Evolutionary conservation across 495 filamentous ascomycete species (phyloP), one percentile per base, ranked within the genome.

Genomic region (Xylaria castorea): DNA sequence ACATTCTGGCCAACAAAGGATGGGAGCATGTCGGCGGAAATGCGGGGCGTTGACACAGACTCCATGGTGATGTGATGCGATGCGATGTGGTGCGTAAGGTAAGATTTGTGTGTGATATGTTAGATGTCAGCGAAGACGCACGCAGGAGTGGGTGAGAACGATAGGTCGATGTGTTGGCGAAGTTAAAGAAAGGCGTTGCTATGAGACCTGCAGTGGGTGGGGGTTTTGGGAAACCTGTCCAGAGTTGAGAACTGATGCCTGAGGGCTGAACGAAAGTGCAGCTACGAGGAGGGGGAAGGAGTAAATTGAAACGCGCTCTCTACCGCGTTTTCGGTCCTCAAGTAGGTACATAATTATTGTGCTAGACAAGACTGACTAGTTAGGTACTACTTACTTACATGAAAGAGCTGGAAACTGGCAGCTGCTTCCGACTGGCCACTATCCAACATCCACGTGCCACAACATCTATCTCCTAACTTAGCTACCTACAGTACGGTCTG

Each of bases 1-100:
- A 98, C 92, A 67, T 91, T 92, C 65, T 88, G 89, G 79, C 87
- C 86, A 73, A 91, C 86, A 81, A 92, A 93, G 77, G 85, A 84
- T 77, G 91, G 85, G 65, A 94, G 88, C 79, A 92, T 88, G 48
- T 83, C 80, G 73, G 89, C 89, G 72, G 90, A 91, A 74, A 94
- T 85, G 80, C 92, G 91, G 66, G 92, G 91, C 69, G 90, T 91
- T 77, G 90, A 88, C 58, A 86, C 81, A 32, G 87, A 73, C 71
- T 86, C 83, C 84, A 85, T 85, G 58, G 61, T 53, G 48, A 65
- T 42, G 42, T 12, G 36, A 16, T 55, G 22, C 22, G 42, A 30
- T 48, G 64, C 14, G 27, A 20, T 11, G 8, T 8, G 40, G 9
- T 66, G 25, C 5, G 30, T 11, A 1, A 1, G 14, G 42, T 44